Conservation (phyloP, 2,329 filamentous ascomycete genomes). For the Chaetomium olivaceum region DNA sequence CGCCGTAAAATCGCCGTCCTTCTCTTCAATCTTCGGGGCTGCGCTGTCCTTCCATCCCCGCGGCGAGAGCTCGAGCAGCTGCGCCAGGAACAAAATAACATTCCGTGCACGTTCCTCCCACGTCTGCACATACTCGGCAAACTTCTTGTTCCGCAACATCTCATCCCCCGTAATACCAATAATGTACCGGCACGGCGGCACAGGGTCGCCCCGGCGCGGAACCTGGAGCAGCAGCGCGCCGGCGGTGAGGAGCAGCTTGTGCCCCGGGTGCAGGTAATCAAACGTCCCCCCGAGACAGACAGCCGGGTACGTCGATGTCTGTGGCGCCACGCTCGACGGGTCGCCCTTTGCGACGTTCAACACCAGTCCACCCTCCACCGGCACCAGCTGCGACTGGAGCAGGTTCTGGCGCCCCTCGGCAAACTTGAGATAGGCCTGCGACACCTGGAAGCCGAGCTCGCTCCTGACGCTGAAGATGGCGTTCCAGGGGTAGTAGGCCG, state of each 20-base stretch:
- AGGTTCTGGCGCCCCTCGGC: slow-evolving; percentile 50
- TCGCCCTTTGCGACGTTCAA: slow-evolving; percentile 39
- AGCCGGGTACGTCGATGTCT: slow-evolving; percentile 50
- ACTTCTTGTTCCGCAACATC: slow-evolving; percentile 85
- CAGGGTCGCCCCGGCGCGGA: slow-evolving; percentile 40
- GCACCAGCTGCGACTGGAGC: slow-evolving; percentile 52
- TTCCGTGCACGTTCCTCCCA: slow-evolving; percentile 74
- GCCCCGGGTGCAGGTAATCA: slow-evolving; percentile 91
- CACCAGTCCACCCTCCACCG: slow-evolving; percentile 55
- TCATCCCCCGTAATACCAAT: slow-evolving; percentile 88
- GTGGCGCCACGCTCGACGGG: slow-evolving; percentile 25
- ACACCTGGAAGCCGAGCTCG: slow-evolving; percentile 62
- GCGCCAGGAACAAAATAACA: slow-evolving; percentile 72
- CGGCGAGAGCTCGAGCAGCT: slow-evolving; percentile 51
- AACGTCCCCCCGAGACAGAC: slow-evolving; percentile 92
- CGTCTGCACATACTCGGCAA: slow-evolving; percentile 73
- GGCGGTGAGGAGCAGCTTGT: slow-evolving; percentile 94
- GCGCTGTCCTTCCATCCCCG: slow-evolving; percentile 47
- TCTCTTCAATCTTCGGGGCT: slow-evolving; percentile 40
- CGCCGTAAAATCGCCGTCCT: slow-evolving; percentile 52
- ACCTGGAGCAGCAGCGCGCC: slow-evolving; percentile 70
- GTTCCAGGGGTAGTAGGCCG: slow-evolving; percentile 61
- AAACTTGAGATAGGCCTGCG: slow-evolving; percentile 50
- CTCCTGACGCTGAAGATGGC: slow-evolving; percentile 65
- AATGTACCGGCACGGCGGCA: slow-evolving; percentile 59